These are phyloP conservation scores for Phytophthora multivora DNA, from an alignment of 352 stramenopile genomes.

Conservation along the genomic window DNA sequence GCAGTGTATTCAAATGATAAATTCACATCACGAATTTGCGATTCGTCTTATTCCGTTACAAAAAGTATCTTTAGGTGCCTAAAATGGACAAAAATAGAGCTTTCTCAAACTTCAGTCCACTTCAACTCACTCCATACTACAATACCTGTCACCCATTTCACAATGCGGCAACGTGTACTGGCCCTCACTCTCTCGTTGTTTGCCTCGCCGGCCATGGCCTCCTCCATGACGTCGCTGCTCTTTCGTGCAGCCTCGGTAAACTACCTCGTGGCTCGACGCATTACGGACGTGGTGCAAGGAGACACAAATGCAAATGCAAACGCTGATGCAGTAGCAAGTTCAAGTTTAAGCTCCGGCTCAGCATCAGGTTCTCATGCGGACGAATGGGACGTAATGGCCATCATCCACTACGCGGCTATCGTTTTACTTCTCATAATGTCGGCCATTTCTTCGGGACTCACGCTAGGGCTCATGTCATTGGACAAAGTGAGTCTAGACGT, in stretches of 20 bases:
- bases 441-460: conserved; percentile 95
- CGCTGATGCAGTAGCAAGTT: background rate
- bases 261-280: conserved; percentile 16
- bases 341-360: background rate
- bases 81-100: conserved; percentile 6
- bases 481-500: conserved; percentile 97
- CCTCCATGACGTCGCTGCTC: conserved; percentile 27
- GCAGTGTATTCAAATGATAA: background rate
- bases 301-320: too few species aligned
- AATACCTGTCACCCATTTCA: too few species aligned
- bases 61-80: conserved; percentile 2
- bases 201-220: background rate
- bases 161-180: too few species aligned
- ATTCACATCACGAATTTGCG: too few species aligned
- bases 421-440: conserved; percentile 84
- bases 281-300: conserved; percentile 11
- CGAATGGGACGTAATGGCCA: conserved; percentile 22
- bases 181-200: conserved; percentile 2
- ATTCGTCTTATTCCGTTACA: background rate
- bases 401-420: conserved; percentile 57
- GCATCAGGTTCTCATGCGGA: background rate
- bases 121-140: conserved; percentile 1
- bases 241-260: conserved; percentile 17
- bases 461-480: conserved; percentile 96
- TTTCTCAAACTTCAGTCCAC: conserved; percentile 1